Conservation (phyloP, 2,329 filamentous ascomycete species). For the Pseudonectria foliicola region DNA sequence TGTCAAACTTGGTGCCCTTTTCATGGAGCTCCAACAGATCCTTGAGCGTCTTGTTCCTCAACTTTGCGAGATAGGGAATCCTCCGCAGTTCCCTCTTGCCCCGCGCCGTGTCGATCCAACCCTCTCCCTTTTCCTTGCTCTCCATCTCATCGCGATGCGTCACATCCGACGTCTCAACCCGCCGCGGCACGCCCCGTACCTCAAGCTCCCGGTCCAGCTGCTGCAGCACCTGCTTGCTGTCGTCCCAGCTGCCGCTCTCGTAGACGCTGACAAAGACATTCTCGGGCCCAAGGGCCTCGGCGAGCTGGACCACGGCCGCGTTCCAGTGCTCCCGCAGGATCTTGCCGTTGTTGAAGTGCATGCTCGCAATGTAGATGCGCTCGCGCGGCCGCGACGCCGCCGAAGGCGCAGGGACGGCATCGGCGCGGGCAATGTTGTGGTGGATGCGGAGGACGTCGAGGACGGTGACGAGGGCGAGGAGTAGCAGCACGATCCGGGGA, state of each 20-base stretch:
- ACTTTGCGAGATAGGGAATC: slow-evolving; percentile 59
- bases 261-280: slow-evolving; percentile 63
- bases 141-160: slow-evolving; percentile 52
- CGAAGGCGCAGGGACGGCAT: slow-evolving; percentile 12
- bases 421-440: slow-evolving; percentile 23
- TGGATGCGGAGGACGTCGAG: slow-evolving; percentile 34
- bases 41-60: slow-evolving; percentile 58
- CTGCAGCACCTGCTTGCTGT: slow-evolving; percentile 54
- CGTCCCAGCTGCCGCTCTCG: slow-evolving; percentile 64
- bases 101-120: slow-evolving; percentile 57
- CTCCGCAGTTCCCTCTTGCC: slow-evolving; percentile 51
- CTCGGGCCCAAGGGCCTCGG: slow-evolving; percentile 48
- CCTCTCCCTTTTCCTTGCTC: slow-evolving; percentile 35
- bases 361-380: slow-evolving; percentile 59
- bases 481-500: slow-evolving; percentile 26
- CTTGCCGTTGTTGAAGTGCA: slow-evolving; percentile 60
- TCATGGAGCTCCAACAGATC: slow-evolving; percentile 46
- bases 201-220: slow-evolving; percentile 50
- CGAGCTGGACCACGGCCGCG: slow-evolving; percentile 49
- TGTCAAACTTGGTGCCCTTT: slow-evolving; percentile 47
- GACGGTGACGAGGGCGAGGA: slow-evolving; percentile 30
- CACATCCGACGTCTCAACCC: slow-evolving; percentile 49
- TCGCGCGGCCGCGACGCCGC: slow-evolving; percentile 24
- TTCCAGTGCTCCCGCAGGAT: slow-evolving; percentile 58
- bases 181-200: slow-evolving; percentile 43